Conservation (phyloP, 2,329 filamentous ascomycete genomes). For the Monilinia polystroma region DNA sequence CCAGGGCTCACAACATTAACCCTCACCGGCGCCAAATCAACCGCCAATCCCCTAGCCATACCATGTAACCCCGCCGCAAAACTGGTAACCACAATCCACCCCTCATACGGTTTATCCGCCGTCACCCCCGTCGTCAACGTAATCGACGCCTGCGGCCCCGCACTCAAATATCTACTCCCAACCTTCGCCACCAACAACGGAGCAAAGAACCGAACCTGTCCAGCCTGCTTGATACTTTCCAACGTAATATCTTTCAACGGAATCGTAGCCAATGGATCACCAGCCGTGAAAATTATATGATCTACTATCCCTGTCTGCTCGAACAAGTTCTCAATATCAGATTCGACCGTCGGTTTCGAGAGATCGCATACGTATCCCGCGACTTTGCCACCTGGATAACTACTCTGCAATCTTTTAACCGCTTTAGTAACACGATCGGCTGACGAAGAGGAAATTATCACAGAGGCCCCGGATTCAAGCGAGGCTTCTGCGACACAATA, state of each 20-base stretch:
- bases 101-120: constrained; percentile 26
- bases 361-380: constrained; percentile 33
- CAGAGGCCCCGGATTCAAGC: constrained; percentile 30
- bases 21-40: constrained; percentile 62
- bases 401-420: constrained; percentile 24
- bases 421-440: constrained; percentile 20
- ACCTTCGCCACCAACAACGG: constrained; percentile 35
- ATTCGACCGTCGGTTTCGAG: constrained; percentile 25
- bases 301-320: constrained; percentile 35
- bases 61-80: constrained; percentile 53
- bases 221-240: constrained; percentile 28
- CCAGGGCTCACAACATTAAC: constrained; percentile 64
- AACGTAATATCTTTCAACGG: constrained; percentile 25
- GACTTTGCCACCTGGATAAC: constrained; percentile 25
- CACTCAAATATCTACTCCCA: constrained; percentile 27
- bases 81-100: constrained; percentile 50
- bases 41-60: constrained; percentile 55
- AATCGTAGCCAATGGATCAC: constrained; percentile 25
- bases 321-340: constrained; percentile 47
- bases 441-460: constrained; percentile 34
- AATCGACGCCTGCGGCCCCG: constrained; percentile 28
- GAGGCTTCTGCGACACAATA: constrained; percentile 36
- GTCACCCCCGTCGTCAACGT: constrained; percentile 30
- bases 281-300: constrained; percentile 37
- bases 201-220: constrained; percentile 34